phyloP scores from a whole-genome alignment of 305 asterid genomes.

The Solanum chacoense region DNA sequence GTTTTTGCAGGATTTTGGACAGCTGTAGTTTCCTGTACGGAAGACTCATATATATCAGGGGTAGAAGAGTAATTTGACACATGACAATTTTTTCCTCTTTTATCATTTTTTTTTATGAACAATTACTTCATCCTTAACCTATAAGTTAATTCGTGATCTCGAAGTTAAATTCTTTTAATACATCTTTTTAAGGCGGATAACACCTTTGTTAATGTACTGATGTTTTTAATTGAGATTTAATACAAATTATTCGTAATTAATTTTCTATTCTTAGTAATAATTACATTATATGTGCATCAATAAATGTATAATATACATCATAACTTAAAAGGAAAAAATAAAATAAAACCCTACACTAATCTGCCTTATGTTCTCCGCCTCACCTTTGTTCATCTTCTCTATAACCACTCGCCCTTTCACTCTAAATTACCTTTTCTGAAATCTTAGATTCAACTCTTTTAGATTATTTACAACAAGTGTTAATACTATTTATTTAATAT shows the following conservation, averaged over 20 bases:
- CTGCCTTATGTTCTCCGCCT: background rate
- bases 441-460: background rate
- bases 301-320: background rate
- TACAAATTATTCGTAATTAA: background rate
- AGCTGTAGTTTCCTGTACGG: background rate
- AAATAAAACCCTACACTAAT: background rate
- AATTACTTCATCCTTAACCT: background rate
- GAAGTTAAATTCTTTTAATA: background rate
- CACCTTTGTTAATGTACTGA: background rate
- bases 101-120: background rate
- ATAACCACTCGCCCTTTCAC: background rate
- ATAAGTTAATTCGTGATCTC: background rate
- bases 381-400: background rate
- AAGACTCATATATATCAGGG: background rate
- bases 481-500: background rate
- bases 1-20: no score
- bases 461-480: background rate
- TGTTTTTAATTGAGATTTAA: background rate
- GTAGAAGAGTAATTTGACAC: background rate
- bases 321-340: background rate
- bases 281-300: background rate
- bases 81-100: background rate
- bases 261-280: background rate
- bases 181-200: background rate
- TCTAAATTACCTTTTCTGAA: background rate